Evolutionary conservation across 805 yeast genomes (phyloP), one percentile per base, ranked within the genome.

Genomic region (Clavispora santaluciae): DNA sequence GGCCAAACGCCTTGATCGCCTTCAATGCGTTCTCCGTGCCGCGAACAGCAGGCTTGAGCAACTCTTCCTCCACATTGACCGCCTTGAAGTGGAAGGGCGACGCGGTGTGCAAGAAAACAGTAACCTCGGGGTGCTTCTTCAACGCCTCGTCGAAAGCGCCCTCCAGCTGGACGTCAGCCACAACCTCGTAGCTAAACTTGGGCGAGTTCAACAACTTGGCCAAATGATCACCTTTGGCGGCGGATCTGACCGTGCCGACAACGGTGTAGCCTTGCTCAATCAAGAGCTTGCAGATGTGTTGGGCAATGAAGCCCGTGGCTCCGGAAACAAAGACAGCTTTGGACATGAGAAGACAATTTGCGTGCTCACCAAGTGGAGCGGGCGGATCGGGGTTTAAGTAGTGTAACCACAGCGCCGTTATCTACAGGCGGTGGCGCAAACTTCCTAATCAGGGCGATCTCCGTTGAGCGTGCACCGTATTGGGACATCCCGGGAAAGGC

Each of bases 1-100:
- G 66, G 9, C 68, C 77, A 41, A 55, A 56, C n/a, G 57, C 50
- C 47, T 64, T 56, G 16, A 76, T 72, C 0, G 86, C 76, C 30
- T 60, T 53, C 38, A 81, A 57, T n/a, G 78, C 71, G 49, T 75
- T 68, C 43, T 61, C 62, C 20, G 83, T 78, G 24, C 83, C 83
- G 4, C 22, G 73, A 8, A 44, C 41, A 9, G 51, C 53, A 1
- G 51, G 51, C 24, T 25, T 30, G 18, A 49, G 42, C 33, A 58
- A 21, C 3, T 57, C 60, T 15, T 45, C 38, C 34, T 56, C 57
- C 21, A 39, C 16, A 33, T 60, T 54, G 9, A 40, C 41, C 16
- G 42, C 43, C 11, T 42, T 43, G 38, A 51, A 51, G 30, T 37
- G 35, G 44, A 63, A 56, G 6, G 70, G 70, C 4, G 70, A 64